Conservation (phyloP, 2,329 filamentous ascomycete genomes). For the Clonostachys byssicola region DNA sequence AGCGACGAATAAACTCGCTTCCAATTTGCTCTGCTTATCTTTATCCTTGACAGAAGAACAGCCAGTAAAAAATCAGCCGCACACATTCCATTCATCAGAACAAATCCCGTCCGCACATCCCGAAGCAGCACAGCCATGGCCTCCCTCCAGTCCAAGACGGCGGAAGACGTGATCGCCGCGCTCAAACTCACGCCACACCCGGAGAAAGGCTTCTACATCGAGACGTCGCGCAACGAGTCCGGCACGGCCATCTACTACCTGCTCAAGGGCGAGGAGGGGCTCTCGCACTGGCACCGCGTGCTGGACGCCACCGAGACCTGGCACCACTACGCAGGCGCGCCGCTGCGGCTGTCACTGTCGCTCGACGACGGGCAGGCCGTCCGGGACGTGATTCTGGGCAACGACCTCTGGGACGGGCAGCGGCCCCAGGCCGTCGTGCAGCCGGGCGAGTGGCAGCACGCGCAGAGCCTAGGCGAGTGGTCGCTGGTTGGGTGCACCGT, state of each 20-base stretch:
- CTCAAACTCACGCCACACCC: slow-evolving; percentile 36
- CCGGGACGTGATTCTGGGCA: slow-evolving; percentile 29
- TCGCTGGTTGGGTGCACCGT: slow-evolving; percentile 36
- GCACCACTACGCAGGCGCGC: slow-evolving; percentile 50
- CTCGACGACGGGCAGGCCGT: slow-evolving; percentile 31
- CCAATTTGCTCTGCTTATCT: neutral
- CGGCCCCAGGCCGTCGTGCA: slow-evolving; percentile 36
- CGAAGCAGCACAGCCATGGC: neutral
- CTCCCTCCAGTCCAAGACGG: slow-evolving; percentile 11
- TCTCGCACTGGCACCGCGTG: slow-evolving; percentile 46
- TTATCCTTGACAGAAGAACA: neutral
- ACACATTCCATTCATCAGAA: neutral
- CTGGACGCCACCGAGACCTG: slow-evolving; percentile 42
- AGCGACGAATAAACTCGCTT: neutral
- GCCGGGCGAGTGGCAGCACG: slow-evolving; percentile 39
- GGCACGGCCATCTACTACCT: slow-evolving; percentile 51
- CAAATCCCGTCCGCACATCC: neutral
- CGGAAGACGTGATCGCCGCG: slow-evolving; percentile 34
- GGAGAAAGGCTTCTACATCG: slow-evolving; percentile 43
- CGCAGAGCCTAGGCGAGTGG: slow-evolving; percentile 38
- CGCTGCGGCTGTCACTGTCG: slow-evolving; percentile 38
- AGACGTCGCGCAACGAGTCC: slow-evolving; percentile 41
- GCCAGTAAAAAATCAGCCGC: neutral
- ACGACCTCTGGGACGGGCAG: slow-evolving; percentile 34
- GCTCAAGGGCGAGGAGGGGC: slow-evolving; percentile 32